These are phyloP conservation scores for Linum lewisii DNA, from an alignment of 345 rosid genomes.

Conservation along the genomic window DNA sequence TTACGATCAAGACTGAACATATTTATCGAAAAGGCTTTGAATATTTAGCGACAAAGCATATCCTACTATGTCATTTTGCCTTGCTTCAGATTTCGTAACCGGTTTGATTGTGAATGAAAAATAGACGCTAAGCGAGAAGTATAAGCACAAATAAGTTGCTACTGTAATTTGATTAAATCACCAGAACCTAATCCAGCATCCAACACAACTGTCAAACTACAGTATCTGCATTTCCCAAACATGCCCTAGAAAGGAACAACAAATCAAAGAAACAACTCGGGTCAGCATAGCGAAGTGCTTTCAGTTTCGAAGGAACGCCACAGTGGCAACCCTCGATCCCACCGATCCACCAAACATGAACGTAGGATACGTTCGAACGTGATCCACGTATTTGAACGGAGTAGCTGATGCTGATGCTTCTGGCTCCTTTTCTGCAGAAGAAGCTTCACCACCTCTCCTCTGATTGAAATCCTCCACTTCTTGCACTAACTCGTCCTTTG, in stretches of 20 bases:
- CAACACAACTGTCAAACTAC: not conserved
- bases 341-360: conserved; percentile 79
- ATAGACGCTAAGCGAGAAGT: too few relatives aligned
- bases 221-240: not conserved
- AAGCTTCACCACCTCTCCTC: conserved; percentile 27
- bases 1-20: too few relatives aligned
- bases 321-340: conserved; percentile 92
- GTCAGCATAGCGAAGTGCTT: not conserved
- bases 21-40: too few relatives aligned
- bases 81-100: too few relatives aligned
- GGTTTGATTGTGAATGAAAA: too few relatives aligned
- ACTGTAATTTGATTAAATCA: too few relatives aligned
- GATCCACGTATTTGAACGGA: conserved; percentile 58
- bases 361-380: conserved; percentile 78
- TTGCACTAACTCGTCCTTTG: conserved; percentile 75
- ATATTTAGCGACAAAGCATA: too few relatives aligned
- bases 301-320: conserved; percentile 69
- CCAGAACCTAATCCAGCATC: too few relatives aligned
- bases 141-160: too few relatives aligned
- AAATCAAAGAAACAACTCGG: not conserved
- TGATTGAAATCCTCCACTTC: conserved; percentile 64
- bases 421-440: conserved; percentile 33
- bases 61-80: too few relatives aligned
- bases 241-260: not conserved
- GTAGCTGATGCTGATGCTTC: conserved; percentile 28